phyloP scores from a whole-genome alignment of 805 yeast genomes.

The Yarrowia bubula region DNA sequence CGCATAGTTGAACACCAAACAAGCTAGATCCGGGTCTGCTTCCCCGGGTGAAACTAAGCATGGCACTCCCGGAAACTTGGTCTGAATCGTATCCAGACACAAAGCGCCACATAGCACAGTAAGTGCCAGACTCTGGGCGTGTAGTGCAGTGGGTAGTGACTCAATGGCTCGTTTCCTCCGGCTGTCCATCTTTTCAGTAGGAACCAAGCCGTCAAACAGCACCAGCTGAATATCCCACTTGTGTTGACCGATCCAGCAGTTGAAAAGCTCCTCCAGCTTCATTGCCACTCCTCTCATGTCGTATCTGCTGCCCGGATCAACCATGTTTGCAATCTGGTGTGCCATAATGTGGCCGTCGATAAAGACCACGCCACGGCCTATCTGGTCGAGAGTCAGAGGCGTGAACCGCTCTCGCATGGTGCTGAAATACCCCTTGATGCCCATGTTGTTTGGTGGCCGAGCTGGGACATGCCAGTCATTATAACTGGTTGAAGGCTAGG shows the following conservation, averaged over 20 bases:
- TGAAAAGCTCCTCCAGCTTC: constrained; percentile 15
- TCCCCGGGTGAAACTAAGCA: constrained; percentile 4
- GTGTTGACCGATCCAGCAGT: constrained; percentile 13
- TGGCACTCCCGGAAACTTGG: not conserved
- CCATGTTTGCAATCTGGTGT: constrained; percentile 20
- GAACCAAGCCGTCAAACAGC: constrained; percentile 12
- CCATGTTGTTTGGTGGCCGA: not conserved
- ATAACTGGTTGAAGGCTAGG: not conserved
- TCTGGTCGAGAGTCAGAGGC: constrained; percentile 17
- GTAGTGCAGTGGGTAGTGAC: not conserved
- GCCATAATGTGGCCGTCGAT: constrained; percentile 20
- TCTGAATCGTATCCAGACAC: constrained; percentile 15
- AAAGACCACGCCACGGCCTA: constrained; percentile 5
- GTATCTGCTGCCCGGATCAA: constrained; percentile 11
- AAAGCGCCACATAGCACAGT: constrained; percentile 11
- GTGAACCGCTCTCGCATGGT: constrained; percentile 14
- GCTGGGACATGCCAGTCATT: not conserved
- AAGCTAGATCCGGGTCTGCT: constrained; percentile 5
- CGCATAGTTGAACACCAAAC: constrained; percentile 11
- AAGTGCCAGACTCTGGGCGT: constrained; percentile 1
- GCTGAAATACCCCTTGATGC: constrained; percentile 17
- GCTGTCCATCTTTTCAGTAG: constrained; percentile 4
- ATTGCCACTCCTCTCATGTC: constrained; percentile 9
- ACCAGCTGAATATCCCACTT: constrained; percentile 18
- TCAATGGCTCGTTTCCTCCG: not conserved